Conservation (phyloP, 176 grass and related monocot species). For the Cenchrus americanus region DNA sequence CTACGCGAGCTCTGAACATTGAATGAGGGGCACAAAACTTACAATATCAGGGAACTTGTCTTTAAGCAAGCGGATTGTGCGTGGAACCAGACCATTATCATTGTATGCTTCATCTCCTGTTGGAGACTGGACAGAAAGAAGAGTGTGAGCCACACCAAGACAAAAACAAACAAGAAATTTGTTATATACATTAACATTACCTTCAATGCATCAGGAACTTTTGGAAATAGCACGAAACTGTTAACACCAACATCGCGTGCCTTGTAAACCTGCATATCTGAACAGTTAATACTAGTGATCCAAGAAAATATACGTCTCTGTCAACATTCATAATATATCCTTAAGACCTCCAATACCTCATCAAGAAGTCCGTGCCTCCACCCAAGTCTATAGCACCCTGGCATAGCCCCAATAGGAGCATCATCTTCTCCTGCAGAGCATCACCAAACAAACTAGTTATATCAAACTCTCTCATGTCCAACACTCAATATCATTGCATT, state of each 20-base stretch:
- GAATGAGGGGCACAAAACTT: conserved; percentile 25
- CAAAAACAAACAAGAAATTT: not conserved
- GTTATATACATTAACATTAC: conserved; percentile 38
- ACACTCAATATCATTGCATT: not conserved
- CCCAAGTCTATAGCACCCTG: conserved; percentile 92
- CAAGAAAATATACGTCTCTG: conserved; percentile 2
- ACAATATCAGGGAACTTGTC: conserved; percentile 97
- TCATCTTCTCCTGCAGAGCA: conserved; percentile 74
- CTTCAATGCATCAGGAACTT: conserved; percentile 98
- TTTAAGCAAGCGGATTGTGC: conserved; percentile 87
- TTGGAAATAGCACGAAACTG: conserved; percentile 94
- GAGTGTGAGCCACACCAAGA: conserved; percentile 24
- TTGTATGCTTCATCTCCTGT: conserved; percentile 93
- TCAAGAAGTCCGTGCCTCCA: conserved; percentile 94
- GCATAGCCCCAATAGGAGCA: conserved; percentile 95
- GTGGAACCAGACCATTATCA: conserved; percentile 89
- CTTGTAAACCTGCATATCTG: conserved; percentile 82
- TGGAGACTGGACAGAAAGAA: conserved; percentile 53
- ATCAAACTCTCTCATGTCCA: conserved; percentile 6
- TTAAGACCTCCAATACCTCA: conserved; percentile 56
- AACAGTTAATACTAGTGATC: conserved; percentile 5
- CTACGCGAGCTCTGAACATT: not conserved
- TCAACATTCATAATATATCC: not conserved
- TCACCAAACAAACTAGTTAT: not conserved
- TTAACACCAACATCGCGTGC: conserved; percentile 91